A percentile compares a stretch with the other conserved stretches of the same genome.
These are phyloP conservation scores for Cytospora paraplurivora DNA, from an alignment of 2,329 filamentous ascomycete genomes.

Conservation along the genomic window DNA sequence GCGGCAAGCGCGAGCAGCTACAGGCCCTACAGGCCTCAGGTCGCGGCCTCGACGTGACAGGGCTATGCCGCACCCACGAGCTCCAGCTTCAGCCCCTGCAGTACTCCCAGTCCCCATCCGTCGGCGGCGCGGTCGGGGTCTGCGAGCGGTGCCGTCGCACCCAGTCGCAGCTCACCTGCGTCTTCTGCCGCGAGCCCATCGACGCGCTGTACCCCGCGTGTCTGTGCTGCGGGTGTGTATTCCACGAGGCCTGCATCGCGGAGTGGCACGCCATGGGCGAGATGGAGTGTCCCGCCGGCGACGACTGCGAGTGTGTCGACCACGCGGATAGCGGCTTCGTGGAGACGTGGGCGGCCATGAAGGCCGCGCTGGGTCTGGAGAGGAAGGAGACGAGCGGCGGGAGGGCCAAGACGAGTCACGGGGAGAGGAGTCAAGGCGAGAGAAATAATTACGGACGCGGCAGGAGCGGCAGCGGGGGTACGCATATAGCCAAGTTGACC, in stretches of 20 bases:
- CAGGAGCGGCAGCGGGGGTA: constrained; percentile 31
- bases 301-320: constrained; percentile 64
- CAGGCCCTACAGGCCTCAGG: constrained; percentile 53
- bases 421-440: constrained; percentile 13
- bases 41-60: constrained; percentile 63
- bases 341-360: constrained; percentile 62
- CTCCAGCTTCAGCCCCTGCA: constrained; percentile 61
- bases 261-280: constrained; percentile 62
- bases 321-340: constrained; percentile 60
- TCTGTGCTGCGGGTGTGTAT: constrained; percentile 63
- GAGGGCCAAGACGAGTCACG: constrained; percentile 32
- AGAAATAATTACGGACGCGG: constrained; percentile 7
- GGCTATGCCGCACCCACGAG: constrained; percentile 64
- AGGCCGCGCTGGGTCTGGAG: constrained; percentile 43
- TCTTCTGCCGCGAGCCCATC: constrained; percentile 64
- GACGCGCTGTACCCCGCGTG: constrained; percentile 63
- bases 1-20: constrained; percentile 55
- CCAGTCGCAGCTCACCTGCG: constrained; percentile 61
- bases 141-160: constrained; percentile 55
- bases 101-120: constrained; percentile 43
- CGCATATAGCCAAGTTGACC: constrained; percentile 22
- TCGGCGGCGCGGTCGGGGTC: constrained; percentile 52
- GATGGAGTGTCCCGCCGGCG: constrained; percentile 61
- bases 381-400: constrained; percentile 35
- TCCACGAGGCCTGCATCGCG: constrained; percentile 59